These are phyloP conservation scores for Periconia sp. DNA, from an alignment of 2,329 filamentous ascomycete species.

Conservation along the genomic window DNA sequence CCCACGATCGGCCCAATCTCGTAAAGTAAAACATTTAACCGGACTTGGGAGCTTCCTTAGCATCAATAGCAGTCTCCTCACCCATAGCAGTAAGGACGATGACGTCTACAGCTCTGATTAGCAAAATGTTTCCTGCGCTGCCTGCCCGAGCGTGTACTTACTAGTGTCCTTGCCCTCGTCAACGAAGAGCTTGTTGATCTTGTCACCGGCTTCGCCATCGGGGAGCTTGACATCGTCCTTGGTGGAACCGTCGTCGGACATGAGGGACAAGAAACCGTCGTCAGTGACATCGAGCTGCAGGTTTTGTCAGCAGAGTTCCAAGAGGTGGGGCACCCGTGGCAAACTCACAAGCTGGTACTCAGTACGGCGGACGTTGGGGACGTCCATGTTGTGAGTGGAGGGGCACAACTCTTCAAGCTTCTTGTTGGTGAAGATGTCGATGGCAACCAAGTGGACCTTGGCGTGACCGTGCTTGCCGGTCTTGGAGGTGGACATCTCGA, in stretches of 20 bases:
- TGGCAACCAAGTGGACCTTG: constrained; percentile 97
- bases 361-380: constrained; percentile 86
- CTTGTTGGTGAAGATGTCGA: constrained; percentile 99
- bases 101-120: constrained; percentile 65
- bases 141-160: constrained; percentile 57
- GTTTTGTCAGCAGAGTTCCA: constrained; percentile 16
- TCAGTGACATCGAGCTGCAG: constrained; percentile 84
- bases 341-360: constrained; percentile 91
- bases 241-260: constrained; percentile 80
- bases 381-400: constrained; percentile 97
- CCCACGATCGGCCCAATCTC: constrained; percentile 28
- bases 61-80: constrained; percentile 88
- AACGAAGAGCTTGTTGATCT: constrained; percentile 79
- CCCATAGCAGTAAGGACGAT: constrained; percentile 94
- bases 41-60: constrained; percentile 79
- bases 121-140: neutral
- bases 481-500: constrained; percentile 99
- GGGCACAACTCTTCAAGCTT: constrained; percentile 99
- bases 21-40: constrained; percentile 31
- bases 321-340: constrained; percentile 1
- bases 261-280: constrained; percentile 92
- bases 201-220: constrained; percentile 84
- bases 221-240: constrained; percentile 96
- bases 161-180: constrained; percentile 90
- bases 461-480: constrained; percentile 99